These are phyloP conservation scores for Neurospora africana DNA, from an alignment of 495 filamentous ascomycete species.

Conservation along the genomic window DNA sequence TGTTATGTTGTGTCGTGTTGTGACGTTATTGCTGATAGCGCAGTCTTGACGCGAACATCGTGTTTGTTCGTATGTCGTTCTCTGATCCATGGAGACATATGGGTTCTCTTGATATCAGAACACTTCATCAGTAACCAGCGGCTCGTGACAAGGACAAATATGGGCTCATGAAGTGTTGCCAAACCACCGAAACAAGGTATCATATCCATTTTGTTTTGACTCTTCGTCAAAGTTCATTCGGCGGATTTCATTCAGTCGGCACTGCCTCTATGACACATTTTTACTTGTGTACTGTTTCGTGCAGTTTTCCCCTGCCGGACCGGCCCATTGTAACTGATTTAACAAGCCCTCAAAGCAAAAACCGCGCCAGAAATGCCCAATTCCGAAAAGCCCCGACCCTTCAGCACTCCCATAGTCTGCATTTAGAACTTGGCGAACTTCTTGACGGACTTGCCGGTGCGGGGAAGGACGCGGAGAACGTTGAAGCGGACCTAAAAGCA, in stretches of 20 bases:
- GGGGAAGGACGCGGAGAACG: slow-evolving; percentile 90
- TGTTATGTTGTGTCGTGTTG: background rate
- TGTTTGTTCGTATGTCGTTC: background rate
- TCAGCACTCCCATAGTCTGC: slow-evolving; percentile 6
- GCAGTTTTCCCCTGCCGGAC: slow-evolving; percentile 36
- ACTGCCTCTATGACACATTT: slow-evolving; percentile 35
- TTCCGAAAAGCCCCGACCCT: slow-evolving; percentile 21
- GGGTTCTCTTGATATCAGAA: background rate
- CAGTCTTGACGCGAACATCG: background rate
- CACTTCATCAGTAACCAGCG: background rate
- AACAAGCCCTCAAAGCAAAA: slow-evolving; percentile 37
- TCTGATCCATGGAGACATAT: background rate
- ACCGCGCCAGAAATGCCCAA: slow-evolving; percentile 44
- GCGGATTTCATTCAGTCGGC: slow-evolving; percentile 31
- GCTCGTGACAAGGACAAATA: background rate
- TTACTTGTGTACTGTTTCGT: slow-evolving; percentile 22
- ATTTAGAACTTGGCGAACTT: slow-evolving; percentile 92
- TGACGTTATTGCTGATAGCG: background rate
- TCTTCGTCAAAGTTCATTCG: slow-evolving; percentile 19
- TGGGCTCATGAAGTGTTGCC: background rate
- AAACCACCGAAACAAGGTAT: slow-evolving; percentile 11
- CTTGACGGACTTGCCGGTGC: slow-evolving; percentile 96
- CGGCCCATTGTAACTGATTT: slow-evolving; percentile 35
- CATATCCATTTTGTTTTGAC: slow-evolving; percentile 10
- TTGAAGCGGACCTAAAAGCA: slow-evolving; percentile 86